phyloP scores from a whole-genome alignment of 257 asterid species.

The Plantago major region DNA sequence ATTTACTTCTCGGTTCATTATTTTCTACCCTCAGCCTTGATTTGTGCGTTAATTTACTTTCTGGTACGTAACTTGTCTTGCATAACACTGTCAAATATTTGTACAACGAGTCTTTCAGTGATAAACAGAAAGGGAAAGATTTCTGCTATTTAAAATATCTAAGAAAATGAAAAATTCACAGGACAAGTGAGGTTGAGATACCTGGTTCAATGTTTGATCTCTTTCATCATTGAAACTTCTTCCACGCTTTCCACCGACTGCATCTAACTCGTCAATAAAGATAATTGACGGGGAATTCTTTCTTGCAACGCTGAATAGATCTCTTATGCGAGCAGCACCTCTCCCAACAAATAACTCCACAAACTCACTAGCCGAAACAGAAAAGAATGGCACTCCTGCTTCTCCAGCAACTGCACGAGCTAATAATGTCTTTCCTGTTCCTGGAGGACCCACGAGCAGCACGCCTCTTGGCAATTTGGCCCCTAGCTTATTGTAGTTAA shows the following conservation, averaged over 20 bases:
- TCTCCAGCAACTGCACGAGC: conserved; percentile 99
- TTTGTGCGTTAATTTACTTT: background rate
- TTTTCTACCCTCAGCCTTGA: conserved; percentile 9
- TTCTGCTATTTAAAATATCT: too few relatives aligned
- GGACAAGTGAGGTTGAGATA: conserved; percentile 16
- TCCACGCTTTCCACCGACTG: conserved; percentile 97
- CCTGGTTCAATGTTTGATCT: conserved; percentile 97
- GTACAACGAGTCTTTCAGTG: too few relatives aligned
- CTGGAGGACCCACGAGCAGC: conserved; percentile 98
- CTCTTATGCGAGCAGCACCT: conserved; percentile 97
- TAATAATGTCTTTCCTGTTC: conserved; percentile 87
- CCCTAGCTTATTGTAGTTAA: conserved; percentile 84
- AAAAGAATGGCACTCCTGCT: conserved; percentile 90
- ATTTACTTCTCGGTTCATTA: background rate
- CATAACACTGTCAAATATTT: too few relatives aligned
- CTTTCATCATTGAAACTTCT: conserved; percentile 97
- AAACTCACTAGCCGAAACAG: conserved; percentile 98
- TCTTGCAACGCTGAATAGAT: conserved; percentile 80
- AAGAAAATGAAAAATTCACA: too few relatives aligned
- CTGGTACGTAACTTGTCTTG: too few relatives aligned
- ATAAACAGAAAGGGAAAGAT: too few relatives aligned
- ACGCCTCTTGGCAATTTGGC: conserved; percentile 94
- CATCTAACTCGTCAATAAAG: conserved; percentile 94
- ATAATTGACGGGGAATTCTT: conserved; percentile 91
- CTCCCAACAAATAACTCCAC: conserved; percentile 95